phyloP scores from a whole-genome alignment of 2,329 filamentous ascomycete genomes.

The Fusarium falciforme region DNA sequence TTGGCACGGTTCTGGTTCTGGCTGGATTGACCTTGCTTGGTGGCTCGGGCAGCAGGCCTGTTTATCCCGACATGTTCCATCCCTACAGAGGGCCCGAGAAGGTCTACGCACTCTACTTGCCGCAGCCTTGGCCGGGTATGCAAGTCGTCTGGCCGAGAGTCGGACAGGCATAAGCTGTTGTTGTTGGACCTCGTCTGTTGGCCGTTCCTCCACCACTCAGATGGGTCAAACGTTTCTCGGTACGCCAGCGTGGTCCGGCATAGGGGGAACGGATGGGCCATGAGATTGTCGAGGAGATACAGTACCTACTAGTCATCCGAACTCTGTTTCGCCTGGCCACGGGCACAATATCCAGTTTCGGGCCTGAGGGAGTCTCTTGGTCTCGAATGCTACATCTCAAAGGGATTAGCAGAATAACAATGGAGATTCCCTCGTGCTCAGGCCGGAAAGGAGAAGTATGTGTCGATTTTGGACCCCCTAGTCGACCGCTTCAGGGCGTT shows the following conservation, averaged over 20 bases:
- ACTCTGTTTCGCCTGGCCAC: neutral
- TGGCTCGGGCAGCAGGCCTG: conserved; percentile 23
- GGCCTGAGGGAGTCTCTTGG: neutral
- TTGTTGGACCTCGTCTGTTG: neutral
- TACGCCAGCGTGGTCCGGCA: neutral
- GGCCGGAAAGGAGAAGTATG: conserved; percentile 22
- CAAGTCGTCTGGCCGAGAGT: neutral
- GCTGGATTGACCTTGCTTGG: conserved; percentile 8
- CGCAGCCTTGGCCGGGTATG: neutral
- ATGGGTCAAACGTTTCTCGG: neutral
- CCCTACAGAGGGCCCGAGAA: conserved; percentile 8
- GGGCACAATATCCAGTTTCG: neutral
- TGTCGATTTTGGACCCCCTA: conserved; percentile 19
- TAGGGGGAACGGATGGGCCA: neutral
- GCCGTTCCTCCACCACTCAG: neutral
- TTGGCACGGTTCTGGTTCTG: neutral
- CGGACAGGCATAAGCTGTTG: neutral
- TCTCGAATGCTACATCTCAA: conserved; percentile 2
- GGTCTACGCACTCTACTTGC: neutral
- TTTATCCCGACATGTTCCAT: conserved; percentile 40
- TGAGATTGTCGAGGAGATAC: neutral
- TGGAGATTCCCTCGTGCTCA: conserved; percentile 19
- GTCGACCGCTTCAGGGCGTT: conserved; percentile 22
- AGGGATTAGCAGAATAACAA: neutral
- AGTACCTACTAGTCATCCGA: neutral